Conservation (phyloP, 2,329 filamentous ascomycete species). For the Chrysoporthe puriensis region DNA sequence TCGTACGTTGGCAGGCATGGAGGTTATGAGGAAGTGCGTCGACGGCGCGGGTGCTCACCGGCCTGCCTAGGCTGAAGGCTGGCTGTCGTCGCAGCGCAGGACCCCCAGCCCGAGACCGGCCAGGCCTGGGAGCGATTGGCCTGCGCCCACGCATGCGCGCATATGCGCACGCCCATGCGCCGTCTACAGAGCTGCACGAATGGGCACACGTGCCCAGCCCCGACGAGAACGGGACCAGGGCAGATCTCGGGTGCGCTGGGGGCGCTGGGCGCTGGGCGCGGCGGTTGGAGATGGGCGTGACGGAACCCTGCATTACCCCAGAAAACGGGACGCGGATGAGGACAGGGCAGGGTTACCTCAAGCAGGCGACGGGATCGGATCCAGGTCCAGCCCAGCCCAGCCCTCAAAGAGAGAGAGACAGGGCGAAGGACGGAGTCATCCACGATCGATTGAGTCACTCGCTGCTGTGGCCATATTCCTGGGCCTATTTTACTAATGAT, state of each 20-base stretch:
- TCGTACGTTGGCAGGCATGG: not conserved
- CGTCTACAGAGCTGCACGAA: not conserved
- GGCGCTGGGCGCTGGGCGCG: no score
- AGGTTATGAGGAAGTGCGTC: no score
- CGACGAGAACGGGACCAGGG: not conserved
- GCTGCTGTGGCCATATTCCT: not conserved
- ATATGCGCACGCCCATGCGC: not conserved
- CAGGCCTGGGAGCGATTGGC: not conserved
- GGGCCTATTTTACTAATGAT: not conserved
- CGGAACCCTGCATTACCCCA: slow-evolving; percentile 19
- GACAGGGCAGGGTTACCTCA: slow-evolving; percentile 12
- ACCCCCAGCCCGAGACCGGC: no score
- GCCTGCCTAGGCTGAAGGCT: not conserved
- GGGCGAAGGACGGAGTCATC: no score
- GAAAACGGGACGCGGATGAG: slow-evolving; percentile 14
- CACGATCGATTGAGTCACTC: not conserved
- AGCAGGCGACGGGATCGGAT: not conserved
- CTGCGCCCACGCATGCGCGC: not conserved
- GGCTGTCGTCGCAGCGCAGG: no score
- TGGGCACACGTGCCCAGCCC: not conserved
- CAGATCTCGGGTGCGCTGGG: not conserved
- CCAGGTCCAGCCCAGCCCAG: no score
- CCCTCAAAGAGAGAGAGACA: not conserved
- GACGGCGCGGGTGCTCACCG: not conserved
- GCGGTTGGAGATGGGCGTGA: not conserved